phyloP scores from a whole-genome alignment of 2,329 filamentous ascomycete genomes.

The Clarireedia monteithiana region DNA sequence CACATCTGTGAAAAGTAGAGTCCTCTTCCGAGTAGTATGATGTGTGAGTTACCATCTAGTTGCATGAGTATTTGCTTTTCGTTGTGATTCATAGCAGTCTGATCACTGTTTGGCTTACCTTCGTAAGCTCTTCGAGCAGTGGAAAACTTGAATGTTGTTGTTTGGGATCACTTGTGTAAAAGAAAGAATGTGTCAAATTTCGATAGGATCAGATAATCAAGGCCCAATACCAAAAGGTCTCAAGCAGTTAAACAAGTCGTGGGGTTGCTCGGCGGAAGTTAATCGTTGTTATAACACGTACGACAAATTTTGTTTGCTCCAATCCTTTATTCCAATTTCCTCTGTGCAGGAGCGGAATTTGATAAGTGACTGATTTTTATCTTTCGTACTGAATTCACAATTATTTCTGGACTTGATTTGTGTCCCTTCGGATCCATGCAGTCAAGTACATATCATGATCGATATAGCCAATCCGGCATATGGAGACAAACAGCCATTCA shows the following conservation, averaged over 20 bases:
- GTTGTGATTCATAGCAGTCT: not conserved
- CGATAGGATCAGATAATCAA: constrained; percentile 10
- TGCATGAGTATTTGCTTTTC: constrained; percentile 2
- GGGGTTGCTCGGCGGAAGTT: constrained; percentile 14
- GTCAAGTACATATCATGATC: too few relatives aligned
- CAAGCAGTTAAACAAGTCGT: constrained; percentile 11
- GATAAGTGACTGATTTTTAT: constrained; percentile 1
- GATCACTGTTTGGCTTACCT: constrained; percentile 4
- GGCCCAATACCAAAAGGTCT: constrained; percentile 4
- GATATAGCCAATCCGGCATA: too few relatives aligned
- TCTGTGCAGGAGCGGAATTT: not conserved
- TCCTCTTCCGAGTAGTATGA: constrained; percentile 22
- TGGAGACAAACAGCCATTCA: too few relatives aligned
- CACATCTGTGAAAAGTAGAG: constrained; percentile 17
- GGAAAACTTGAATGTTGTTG: not conserved
- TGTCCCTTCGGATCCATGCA: too few relatives aligned
- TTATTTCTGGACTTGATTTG: too few relatives aligned
- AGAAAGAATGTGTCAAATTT: constrained; percentile 14
- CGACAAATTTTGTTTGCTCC: constrained; percentile 16
- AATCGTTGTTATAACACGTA: constrained; percentile 19
- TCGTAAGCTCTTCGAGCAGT: not conserved
- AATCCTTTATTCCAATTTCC: not conserved
- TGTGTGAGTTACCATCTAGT: constrained; percentile 14
- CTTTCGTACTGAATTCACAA: not conserved
- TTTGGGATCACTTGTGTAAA: constrained; percentile 4